Evolutionary conservation across 2,329 filamentous ascomycete genomes (phyloP).

Genomic region (Ophiostoma sp.): DNA sequence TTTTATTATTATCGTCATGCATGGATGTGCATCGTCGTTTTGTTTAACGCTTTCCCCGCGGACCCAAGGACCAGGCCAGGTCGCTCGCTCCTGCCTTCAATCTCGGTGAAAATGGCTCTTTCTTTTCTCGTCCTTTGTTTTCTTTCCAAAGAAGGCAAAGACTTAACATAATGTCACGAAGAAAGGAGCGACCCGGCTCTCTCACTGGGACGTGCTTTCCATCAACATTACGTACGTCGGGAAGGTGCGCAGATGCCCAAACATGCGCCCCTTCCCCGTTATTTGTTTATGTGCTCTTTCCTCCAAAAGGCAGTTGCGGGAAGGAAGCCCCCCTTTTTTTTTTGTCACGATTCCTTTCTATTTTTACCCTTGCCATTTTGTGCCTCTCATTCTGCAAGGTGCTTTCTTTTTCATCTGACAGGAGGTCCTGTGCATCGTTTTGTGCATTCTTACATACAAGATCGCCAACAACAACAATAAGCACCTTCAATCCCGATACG

Average conservation of each 20-base stretch:
- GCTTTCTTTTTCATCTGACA: neutral
- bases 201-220: neutral
- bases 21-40: neutral
- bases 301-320: neutral
- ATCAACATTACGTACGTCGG: neutral
- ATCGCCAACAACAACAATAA: neutral
- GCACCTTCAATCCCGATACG: neutral
- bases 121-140: neutral
- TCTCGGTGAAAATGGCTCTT: neutral
- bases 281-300: neutral
- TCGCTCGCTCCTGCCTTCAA: neutral
- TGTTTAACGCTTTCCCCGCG: neutral
- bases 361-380: neutral
- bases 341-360: neutral
- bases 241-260: neutral
- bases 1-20: neutral
- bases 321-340: neutral
- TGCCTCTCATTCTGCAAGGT: neutral
- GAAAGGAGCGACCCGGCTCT: neutral
- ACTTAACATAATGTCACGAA: constrained; percentile 6
- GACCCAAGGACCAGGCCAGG: neutral
- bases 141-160: neutral
- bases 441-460: neutral
- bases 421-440: neutral
- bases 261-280: neutral